These are phyloP conservation scores for Pyricularia pennisetigena DNA, from an alignment of 2,329 filamentous ascomycete species.

Conservation along the genomic window DNA sequence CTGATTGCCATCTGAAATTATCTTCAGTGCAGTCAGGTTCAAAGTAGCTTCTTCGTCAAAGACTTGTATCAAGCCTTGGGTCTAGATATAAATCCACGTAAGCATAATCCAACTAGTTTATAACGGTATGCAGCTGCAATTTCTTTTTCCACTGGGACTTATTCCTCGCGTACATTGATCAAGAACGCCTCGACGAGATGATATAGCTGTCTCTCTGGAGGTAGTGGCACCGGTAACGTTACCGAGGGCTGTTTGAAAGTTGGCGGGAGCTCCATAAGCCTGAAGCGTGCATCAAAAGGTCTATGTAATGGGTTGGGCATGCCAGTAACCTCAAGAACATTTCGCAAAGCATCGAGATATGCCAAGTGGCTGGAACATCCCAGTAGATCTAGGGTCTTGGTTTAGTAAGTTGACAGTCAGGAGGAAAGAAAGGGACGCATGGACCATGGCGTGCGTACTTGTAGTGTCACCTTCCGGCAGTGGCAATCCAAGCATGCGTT, in stretches of 20 bases:
- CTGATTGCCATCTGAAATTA: constrained; percentile 2
- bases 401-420: neutral
- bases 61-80: constrained; percentile 49
- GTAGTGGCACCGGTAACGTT: neutral
- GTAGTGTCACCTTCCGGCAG: neutral
- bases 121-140: neutral
- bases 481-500: constrained; percentile 2
- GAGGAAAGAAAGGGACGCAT: neutral
- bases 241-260: neutral
- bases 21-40: constrained; percentile 1
- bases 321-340: constrained; percentile 3
- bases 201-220: constrained; percentile 29
- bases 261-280: constrained; percentile 1
- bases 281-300: neutral
- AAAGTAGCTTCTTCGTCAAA: constrained; percentile 43
- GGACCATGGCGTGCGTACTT: neutral
- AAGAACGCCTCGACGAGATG: constrained; percentile 51
- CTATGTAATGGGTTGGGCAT: constrained; percentile 1
- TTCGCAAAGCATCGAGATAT: constrained; percentile 3
- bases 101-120: neutral
- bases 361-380: constrained; percentile 4
- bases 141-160: constrained; percentile 6
- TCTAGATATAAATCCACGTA: constrained; percentile 24
- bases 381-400: neutral
- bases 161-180: constrained; percentile 36